Conservation (phyloP, 2,329 filamentous ascomycete genomes). For the Talaromyces sp. region DNA sequence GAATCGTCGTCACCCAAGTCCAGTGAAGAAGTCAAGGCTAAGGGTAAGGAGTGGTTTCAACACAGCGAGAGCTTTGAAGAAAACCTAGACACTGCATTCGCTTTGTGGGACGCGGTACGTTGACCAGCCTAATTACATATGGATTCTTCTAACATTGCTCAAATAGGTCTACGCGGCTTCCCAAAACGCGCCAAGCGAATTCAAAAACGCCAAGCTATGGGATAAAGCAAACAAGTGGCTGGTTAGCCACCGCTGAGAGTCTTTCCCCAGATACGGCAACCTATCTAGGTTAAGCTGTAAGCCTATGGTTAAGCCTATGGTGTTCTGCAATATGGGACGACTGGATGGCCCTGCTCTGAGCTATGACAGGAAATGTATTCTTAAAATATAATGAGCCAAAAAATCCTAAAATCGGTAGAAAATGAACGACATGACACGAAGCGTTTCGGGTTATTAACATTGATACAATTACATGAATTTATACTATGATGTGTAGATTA, state of each 20-base stretch:
- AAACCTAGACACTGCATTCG: conserved; percentile 57
- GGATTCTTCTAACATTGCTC: not conserved
- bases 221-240: conserved; percentile 58
- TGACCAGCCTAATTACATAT: conserved; percentile 4
- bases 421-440: not conserved
- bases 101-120: conserved; percentile 61
- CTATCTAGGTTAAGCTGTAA: not conserved
- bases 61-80: conserved; percentile 53
- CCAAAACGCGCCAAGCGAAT: conserved; percentile 48
- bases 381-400: not conserved
- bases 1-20: conserved; percentile 49
- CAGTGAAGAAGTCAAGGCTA: conserved; percentile 46
- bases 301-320: not conserved
- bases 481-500: no score
- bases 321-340: not conserved
- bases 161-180: conserved; percentile 53
- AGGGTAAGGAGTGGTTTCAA: conserved; percentile 56
- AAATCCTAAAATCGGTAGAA: not conserved
- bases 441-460: not conserved
- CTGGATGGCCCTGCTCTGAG: not conserved
- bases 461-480: not conserved
- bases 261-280: not conserved
- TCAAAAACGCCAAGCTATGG: conserved; percentile 52
- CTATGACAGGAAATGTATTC: conserved; percentile 7
- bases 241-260: conserved; percentile 28